phyloP scores from a whole-genome alignment of 495 filamentous ascomycete genomes.

The Antarctomyces pellizariae region DNA sequence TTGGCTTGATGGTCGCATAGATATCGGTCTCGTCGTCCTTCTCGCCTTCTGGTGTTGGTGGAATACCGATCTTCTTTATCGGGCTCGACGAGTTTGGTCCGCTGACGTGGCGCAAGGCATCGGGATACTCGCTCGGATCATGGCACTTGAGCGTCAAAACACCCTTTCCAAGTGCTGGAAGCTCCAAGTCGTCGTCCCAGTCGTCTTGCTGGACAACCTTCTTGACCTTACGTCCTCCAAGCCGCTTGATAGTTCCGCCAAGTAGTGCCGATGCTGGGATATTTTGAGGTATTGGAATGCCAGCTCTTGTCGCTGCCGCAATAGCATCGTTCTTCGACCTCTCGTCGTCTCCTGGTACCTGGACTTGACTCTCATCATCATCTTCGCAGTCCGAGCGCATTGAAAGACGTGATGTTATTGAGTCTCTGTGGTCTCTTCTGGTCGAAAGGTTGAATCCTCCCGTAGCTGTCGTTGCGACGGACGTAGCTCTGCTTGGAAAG shows the following conservation, averaged over 20 bases:
- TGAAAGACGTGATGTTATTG: constrained; percentile 52
- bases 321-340: constrained; percentile 62
- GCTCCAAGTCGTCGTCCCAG: constrained; percentile 77
- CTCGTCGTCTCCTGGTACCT: constrained; percentile 58
- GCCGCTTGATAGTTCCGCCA: constrained; percentile 81
- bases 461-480: constrained; percentile 30
- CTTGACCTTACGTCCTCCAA: constrained; percentile 59
- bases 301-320: constrained; percentile 60
- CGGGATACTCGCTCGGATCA: constrained; percentile 37
- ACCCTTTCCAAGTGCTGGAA: constrained; percentile 34
- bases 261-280: constrained; percentile 85
- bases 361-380: constrained; percentile 71
- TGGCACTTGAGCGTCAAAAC: constrained; percentile 38
- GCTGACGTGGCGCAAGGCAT: constrained; percentile 39
- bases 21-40: constrained; percentile 9
- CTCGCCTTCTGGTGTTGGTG: constrained; percentile 9
- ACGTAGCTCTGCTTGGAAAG: constrained; percentile 38
- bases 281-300: constrained; percentile 75
- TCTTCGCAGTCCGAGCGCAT: constrained; percentile 59
- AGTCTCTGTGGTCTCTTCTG: constrained; percentile 47
- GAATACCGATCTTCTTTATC: constrained; percentile 10
- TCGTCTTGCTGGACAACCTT: constrained; percentile 59
- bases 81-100: constrained; percentile 20
- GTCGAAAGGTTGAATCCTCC: constrained; percentile 21
- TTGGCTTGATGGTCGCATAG: constrained; percentile 7